Base-by-base conservation (phyloP, 495 filamentous ascomycete genomes). In the Aspergillus ostianus region DNA sequence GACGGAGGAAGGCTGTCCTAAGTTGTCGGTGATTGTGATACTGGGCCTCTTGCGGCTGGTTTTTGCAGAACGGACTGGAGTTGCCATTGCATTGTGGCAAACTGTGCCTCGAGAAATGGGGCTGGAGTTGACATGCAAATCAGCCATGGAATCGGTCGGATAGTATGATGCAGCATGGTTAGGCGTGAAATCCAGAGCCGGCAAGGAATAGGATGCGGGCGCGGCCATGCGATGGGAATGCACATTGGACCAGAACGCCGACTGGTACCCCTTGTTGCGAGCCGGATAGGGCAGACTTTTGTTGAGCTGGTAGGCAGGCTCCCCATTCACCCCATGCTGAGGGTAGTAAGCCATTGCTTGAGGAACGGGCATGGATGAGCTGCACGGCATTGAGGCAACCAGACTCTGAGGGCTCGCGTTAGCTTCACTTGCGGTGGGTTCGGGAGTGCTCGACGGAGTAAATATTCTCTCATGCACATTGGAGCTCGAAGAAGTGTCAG, bases 201-300 rank as follows among this genome's bases (percentile, higher is more conserved):
- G 32, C 21, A 21, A 26, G 7, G 47, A 26, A 41, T 59, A 23
- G 20, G 58, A 55, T n/a, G 45, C 29, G n/a, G 58, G 50, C 9
- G 51, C 36, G 19, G 56, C 41, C 47, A 51, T 51, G 10, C 48
- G 56, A 48, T 41, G 48, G 17, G 19, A 23, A 27, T 51, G 47
- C n/a, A 57, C 10, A 6, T 50, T 32, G 2, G 55, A 32, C 23
- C 19, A 32, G 12, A 21, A 26, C 19, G 13, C 6, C 6, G 6
- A n/a, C 19, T 9, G 47, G n/a, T 49, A 26, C 0, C 47, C n/a
- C 18, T 20, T 20, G 12, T 49, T 49, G 47, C 9, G 21, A 19
- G 7, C 47, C 6, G 18, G 17, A 17, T 20, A 21, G 21, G 47
- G 2, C 2, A 49, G 4, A 1, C 1, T 49, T 10, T 10, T 3